phyloP scores from a whole-genome alignment of 148 eudicot genomes.

The Rhododendron simsii region DNA sequence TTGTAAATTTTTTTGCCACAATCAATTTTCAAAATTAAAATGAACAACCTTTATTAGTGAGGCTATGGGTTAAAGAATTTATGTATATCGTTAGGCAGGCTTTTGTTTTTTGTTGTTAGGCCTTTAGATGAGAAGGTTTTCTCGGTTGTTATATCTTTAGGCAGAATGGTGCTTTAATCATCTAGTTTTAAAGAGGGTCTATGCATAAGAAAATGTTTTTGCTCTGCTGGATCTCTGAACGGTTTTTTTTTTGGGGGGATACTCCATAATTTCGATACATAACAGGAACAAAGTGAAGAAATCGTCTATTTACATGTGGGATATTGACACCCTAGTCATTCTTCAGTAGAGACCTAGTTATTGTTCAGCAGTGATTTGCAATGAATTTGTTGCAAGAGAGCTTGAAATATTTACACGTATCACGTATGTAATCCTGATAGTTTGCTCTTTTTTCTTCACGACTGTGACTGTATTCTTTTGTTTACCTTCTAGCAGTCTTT shows the following conservation, averaged over 20 bases:
- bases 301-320: too few relatives aligned
- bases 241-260: neutral
- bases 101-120: neutral
- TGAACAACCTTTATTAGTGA: too few relatives aligned
- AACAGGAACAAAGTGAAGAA: neutral
- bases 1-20: too few relatives aligned
- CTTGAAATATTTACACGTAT: neutral
- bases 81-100: too few relatives aligned
- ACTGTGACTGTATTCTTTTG: neutral
- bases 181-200: neutral
- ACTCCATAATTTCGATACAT: neutral
- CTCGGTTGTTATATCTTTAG: neutral
- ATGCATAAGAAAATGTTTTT: neutral
- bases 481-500: neutral
- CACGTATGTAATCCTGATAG: neutral
- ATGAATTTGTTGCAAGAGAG: neutral
- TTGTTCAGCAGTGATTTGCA: neutral
- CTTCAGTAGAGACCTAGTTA: neutral
- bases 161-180: neutral
- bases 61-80: too few relatives aligned
- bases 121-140: neutral
- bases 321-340: too few relatives aligned
- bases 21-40: too few relatives aligned
- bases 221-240: neutral
- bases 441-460: too few relatives aligned